These are phyloP conservation scores for Rhizopogon salebrosus DNA, from an alignment of 768 basidiomycete species.

Conservation along the genomic window DNA sequence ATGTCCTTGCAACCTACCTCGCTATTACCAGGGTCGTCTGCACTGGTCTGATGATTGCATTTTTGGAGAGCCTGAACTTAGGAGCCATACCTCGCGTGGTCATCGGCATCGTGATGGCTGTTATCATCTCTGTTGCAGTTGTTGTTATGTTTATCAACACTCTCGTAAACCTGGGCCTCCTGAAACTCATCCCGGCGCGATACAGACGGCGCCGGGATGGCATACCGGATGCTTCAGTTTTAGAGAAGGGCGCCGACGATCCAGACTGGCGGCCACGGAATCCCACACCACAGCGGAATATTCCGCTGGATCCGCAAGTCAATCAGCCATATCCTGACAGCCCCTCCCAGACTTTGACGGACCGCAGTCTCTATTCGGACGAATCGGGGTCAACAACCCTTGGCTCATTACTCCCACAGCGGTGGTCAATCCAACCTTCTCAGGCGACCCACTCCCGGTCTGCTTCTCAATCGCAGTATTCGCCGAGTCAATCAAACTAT, in stretches of 20 bases:
- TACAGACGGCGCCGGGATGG: constrained; percentile 12
- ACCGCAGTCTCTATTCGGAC: constrained; percentile 25
- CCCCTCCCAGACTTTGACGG: constrained; percentile 17
- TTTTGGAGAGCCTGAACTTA: constrained; percentile 59
- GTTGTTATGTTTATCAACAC: constrained; percentile 67
- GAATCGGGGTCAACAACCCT: constrained; percentile 31
- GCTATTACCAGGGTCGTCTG: constrained; percentile 64
- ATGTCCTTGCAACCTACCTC: constrained; percentile 65
- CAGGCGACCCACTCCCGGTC: constrained; percentile 23
- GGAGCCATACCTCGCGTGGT: constrained; percentile 75
- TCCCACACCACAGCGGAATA: constrained; percentile 47
- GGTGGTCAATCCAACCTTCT: constrained; percentile 28
- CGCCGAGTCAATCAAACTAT: constrained; percentile 9
- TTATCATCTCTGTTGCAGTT: constrained; percentile 67
- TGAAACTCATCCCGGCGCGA: constrained; percentile 19
- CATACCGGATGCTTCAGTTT: constrained; percentile 11
- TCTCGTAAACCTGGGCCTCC: constrained; percentile 42
- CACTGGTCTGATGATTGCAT: constrained; percentile 71
- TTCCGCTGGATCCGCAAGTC: constrained; percentile 34
- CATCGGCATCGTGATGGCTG: constrained; percentile 70
- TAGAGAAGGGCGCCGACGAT: constrained; percentile 26
- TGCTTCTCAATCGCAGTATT: constrained; percentile 28
- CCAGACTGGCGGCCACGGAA: constrained; percentile 37
- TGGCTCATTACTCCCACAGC: constrained; percentile 27
- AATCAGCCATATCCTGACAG: constrained; percentile 42